Evolutionary conservation across 805 yeast species (phyloP), one percentile per base, ranked within the genome.

Genomic region (Wickerhamiella qilinensis): DNA sequence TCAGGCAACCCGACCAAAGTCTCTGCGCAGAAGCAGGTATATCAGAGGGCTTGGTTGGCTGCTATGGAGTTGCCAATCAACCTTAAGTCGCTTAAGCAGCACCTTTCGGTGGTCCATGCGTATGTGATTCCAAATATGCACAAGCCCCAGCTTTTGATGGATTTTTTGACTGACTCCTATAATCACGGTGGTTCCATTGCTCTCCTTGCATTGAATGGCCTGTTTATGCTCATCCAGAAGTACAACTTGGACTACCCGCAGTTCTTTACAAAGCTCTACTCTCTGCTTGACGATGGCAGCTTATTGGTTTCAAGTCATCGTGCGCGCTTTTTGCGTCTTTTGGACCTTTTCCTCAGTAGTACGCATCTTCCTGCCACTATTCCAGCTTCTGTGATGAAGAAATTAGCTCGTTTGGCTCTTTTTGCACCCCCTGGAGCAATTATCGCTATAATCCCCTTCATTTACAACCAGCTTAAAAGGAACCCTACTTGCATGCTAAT

Each of bases 401-500:
- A 71, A 49, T 60, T 91, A 47, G 75, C 94, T 1, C 68, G 93
- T 38, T 63, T 86, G 35, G 65, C 88, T 1, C 55, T 88, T 33
- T 65, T 73, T 11, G 77, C 93, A 1, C 82, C 93, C 20, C 94
- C 96, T 2, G 70, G 93, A 1, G 95, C 95, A 2, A 74, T 82
- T 30, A 93, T 88, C 15, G 73, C 83, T 2, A 68, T 83, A 12
- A 69, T 88, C 17, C 97, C 98, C n/a, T 84, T 91, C 55, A 68
- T 85, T 11, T 88, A 88, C 62, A 88, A 88, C 56, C 67, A 85
- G 45, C 58, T 91, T 51, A 88, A 83, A 55, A 74, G 83, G 50
- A 98, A 91, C 59, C 96, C 96, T 33, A 74, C 86, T 4, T 86
- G 96, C 65, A 88, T 86, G 94, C 63, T 78, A 19, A 64, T 88